These are phyloP conservation scores for Neurospora sp. DNA, from an alignment of 495 filamentous ascomycete species.

Conservation along the genomic window DNA sequence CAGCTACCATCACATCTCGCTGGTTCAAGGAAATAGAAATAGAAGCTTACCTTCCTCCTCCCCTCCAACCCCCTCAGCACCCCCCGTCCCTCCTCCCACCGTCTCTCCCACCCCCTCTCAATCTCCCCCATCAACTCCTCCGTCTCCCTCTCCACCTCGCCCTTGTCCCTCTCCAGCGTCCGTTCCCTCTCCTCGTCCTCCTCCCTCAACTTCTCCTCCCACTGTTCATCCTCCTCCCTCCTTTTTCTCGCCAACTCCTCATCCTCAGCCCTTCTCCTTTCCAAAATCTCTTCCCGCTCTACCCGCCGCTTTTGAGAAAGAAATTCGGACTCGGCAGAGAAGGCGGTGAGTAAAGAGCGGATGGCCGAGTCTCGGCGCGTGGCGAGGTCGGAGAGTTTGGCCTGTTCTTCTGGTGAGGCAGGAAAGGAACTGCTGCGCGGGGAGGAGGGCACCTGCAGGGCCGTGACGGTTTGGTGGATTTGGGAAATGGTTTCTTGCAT, in stretches of 20 bases:
- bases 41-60: conserved; percentile 21
- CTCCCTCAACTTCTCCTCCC: conserved; percentile 6
- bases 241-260: conserved; percentile 21
- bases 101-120: conserved; percentile 18
- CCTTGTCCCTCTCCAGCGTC: conserved; percentile 11
- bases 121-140: conserved; percentile 18
- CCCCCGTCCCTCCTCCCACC: conserved; percentile 12
- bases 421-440: too few species aligned
- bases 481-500: conserved; percentile 27
- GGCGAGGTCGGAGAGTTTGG: conserved; percentile 23
- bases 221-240: conserved; percentile 21
- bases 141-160: conserved; percentile 21
- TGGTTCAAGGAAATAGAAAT: too few species aligned
- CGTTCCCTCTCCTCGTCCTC: conserved; percentile 18
- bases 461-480: conserved; percentile 20
- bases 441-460: conserved; percentile 6
- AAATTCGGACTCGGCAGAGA: conserved; percentile 13
- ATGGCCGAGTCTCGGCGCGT: conserved; percentile 16
- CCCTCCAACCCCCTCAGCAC: conserved; percentile 20
- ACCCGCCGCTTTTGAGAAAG: conserved; percentile 10
- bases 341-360: conserved; percentile 13
- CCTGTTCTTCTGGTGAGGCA: too few species aligned
- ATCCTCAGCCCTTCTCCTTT: conserved; percentile 22
- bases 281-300: conserved; percentile 17
- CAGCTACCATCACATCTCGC: too few species aligned